Base-by-base conservation (phyloP, 2,329 filamentous ascomycete genomes). In the Neonectria coccinea region DNA sequence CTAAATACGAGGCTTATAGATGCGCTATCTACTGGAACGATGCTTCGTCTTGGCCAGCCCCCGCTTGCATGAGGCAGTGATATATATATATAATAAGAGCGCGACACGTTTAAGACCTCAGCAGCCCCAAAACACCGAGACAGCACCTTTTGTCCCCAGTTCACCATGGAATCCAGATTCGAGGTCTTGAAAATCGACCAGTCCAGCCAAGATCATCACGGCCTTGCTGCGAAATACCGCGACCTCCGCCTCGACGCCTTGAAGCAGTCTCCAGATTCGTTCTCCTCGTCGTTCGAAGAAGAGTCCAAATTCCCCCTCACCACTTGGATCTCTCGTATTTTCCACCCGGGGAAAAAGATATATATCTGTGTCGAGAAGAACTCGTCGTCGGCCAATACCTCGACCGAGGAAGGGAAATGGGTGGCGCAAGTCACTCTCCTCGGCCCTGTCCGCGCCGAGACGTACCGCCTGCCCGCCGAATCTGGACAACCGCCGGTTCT, bases 181-280 rank as follows among this genome's bases (percentile, higher is more conserved):
- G 36, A 39, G 36, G 36, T 39, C 16, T 16, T 39, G 36, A 39
- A 39, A 16, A 39, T 39, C 14, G 36, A 39, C 36, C 36, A 39
- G 36, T 39, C 36, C 36, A 39, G 36, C 16, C 36, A 14, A 39
- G 36, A 39, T 16, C 36, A 39, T 6, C 36, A 16, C 16, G 12
- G 16, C 6, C 36, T 39, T 14, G 36, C 36, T 39, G 41, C 16
- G 18, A 45, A 57, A 25, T 62, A 56, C 59, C 41, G 48, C 12
- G 36, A 56, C 18, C 47, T 62, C 16, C 59, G 59, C 4, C 59
- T 62, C 16, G 12, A 25, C 16, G 59, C 59, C 12, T 31, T 62
- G 7, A 47, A 56, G 11, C 29, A 56, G n/a, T 52, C 45, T 18
- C 53, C 53, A 3, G 39, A 39, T 11, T 33, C 59, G 39, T 62